phyloP scores from a whole-genome alignment of 1,139 yeast genomes.

The Scheffersomyces cryptocercus region DNA sequence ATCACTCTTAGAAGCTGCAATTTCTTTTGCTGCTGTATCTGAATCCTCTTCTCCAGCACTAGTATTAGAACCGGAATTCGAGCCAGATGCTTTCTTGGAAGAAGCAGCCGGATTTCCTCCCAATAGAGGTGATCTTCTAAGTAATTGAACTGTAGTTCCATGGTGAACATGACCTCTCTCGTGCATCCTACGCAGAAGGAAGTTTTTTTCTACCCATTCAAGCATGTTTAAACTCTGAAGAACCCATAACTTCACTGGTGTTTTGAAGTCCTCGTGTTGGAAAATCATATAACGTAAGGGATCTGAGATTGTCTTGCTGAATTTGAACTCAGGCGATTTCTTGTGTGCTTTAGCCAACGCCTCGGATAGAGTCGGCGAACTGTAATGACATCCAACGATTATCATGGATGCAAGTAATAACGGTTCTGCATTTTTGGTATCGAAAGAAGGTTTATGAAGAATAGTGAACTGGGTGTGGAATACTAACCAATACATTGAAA shows the following conservation, averaged over 20 bases:
- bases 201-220: slow-evolving; percentile 69
- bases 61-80: slow-evolving; percentile 22
- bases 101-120: slow-evolving; percentile 61
- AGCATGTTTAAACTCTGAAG: slow-evolving; percentile 63
- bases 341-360: slow-evolving; percentile 11
- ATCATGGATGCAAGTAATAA: slow-evolving; percentile 57
- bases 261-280: slow-evolving; percentile 57
- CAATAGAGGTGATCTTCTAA: slow-evolving; percentile 71
- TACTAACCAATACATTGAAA: slow-evolving; percentile 51
- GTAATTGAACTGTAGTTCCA: slow-evolving; percentile 71
- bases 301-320: slow-evolving; percentile 43
- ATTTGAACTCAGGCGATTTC: slow-evolving; percentile 26
- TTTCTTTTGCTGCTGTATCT: slow-evolving; percentile 21
- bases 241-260: slow-evolving; percentile 64
- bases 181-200: slow-evolving; percentile 58
- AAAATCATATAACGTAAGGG: slow-evolving; percentile 67
- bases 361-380: slow-evolving; percentile 14
- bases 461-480: slow-evolving; percentile 66
- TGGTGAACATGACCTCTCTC: slow-evolving; percentile 79
- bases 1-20: slow-evolving; percentile 15
- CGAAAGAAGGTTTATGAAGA: slow-evolving; percentile 64
- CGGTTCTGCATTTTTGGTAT: slow-evolving; percentile 52
- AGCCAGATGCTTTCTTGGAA: slow-evolving; percentile 15
- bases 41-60: slow-evolving; percentile 37
- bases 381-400: slow-evolving; percentile 51